phyloP scores from a whole-genome alignment of 768 basidiomycete species.

The Kwoniella pini region DNA sequence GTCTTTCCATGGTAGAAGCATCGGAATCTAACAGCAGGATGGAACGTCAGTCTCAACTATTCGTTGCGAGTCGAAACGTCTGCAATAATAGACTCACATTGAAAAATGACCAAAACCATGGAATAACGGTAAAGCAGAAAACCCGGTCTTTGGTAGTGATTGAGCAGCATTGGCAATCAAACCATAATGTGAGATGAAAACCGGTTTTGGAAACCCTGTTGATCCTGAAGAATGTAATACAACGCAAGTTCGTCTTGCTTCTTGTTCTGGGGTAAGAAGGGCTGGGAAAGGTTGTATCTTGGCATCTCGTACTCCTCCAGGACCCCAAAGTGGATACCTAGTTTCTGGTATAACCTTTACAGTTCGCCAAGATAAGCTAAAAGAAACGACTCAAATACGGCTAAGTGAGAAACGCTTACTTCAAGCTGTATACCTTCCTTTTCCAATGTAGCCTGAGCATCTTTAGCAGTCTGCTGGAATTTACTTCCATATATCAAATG shows the following conservation, averaged over 20 bases:
- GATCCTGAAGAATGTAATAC: conserved; percentile 51
- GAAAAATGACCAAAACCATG: conserved; percentile 52
- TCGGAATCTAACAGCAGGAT: conserved; percentile 39
- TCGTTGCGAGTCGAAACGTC: neutral
- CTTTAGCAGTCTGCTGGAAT: conserved; percentile 54
- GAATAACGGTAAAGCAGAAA: conserved; percentile 49
- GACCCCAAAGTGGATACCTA: conserved; percentile 58
- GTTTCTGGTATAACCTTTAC: conserved; percentile 50
- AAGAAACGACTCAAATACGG: neutral
- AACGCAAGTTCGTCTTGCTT: conserved; percentile 37
- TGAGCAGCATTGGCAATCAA: conserved; percentile 36
- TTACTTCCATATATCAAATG: conserved; percentile 58
- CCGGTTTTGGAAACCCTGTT: conserved; percentile 52
- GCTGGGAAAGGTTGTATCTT: conserved; percentile 37
- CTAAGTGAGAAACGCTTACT: conserved; percentile 7
- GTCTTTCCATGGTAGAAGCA: conserved; percentile 51
- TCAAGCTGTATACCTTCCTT: conserved; percentile 39
- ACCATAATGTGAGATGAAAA: conserved; percentile 48
- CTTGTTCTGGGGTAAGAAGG: conserved; percentile 42
- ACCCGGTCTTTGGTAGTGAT: conserved; percentile 42
- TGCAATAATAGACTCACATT: conserved; percentile 35
- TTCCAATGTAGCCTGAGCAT: conserved; percentile 50
- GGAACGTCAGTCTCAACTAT: neutral
- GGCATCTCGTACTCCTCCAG: conserved; percentile 51
- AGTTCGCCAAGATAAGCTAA: neutral